Base-by-base conservation (phyloP, 2,329 filamentous ascomycete genomes). In the Neonectria magnoliae region DNA sequence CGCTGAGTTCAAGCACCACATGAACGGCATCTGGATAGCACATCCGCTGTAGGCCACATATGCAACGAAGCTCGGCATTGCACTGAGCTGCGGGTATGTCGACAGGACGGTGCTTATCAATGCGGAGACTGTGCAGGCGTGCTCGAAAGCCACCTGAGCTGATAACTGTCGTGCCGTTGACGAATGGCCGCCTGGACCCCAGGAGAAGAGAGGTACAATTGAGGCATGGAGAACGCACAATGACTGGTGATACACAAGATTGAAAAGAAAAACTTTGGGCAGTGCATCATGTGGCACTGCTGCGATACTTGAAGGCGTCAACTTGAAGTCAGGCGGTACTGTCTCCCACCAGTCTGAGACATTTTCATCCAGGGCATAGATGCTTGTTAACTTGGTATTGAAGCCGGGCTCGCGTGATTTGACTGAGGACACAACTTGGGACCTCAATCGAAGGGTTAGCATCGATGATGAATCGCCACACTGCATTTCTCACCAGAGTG, bases 21-120 rank as follows among this genome's bases (percentile, higher is more conserved):
- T 57, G 44, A 73, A 73, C 3, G 71, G 71, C 1, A 70, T 73
- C 33, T 70, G 64, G 13, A 73, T 67, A 1, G 71, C 71, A 18
- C 68, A 69, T 2, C 68, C 62, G 18, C 68, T 70, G 36, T 73
- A 73, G 2, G 68, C 69, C 1, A 64, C 64, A 44, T 70, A 71
- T 4, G 66, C 68, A 45, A 73, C 56, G 27, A 68, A 73, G n/a
- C 62, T 68, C 11, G 66, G 63, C 60, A 69, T 66, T 4, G 53
- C 59, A 5, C 36, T 29, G 2, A 53, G 31, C 3, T 36, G 20
- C 2, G 48, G 25, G 8, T 64, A 13, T 2, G 29, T 27, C 31
- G 41, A 38, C 16, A 69, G 22, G 14, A 61, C 20, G 5, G 55
- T 22, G 6, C 62, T 31, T 6, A 68, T 36, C 10, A 71, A 25